Evolutionary conservation across 306 rosid species (phyloP), one percentile per base, ranked within the genome.

Genomic region (Sesbania bispinosa): DNA sequence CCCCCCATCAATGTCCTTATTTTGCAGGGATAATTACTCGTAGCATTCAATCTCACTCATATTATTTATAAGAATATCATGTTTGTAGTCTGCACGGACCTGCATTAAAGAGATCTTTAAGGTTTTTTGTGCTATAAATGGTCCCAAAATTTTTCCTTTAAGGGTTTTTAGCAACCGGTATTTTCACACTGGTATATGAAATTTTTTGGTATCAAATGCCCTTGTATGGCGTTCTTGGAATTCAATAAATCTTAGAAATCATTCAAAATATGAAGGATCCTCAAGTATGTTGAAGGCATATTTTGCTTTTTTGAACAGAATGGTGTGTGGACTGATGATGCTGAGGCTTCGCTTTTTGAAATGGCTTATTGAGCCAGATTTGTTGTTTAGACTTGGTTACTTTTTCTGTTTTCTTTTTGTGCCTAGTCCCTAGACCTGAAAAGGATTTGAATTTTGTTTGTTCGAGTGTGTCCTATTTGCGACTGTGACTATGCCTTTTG

Each of bases 341-440:
- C 60, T 26, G 58, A 16, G 27, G 21, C 61, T 67, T 47, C 26
- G 23, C 16, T 35, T 8, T 50, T 35, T 35, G 76, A 55, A 55
- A 55, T 41, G 45, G 45, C 19, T 70, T 24, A 70, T 54, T 39
- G 66, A 70, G 32, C 32, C 63, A 15, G 43, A 71, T 30, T 39
- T 69, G 67, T 29, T 8, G 33, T 32, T 26, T 27, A 55, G 26
- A 61, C 38, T 48, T 14, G 0, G 36, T 58, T 32, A n/a, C 14
- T 33, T 62, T 51, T 27, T 16, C 16, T 48, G 2, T 7, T 33
- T 16, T 67, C 67, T 21, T 58, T 59, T 15, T 42, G 29, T 15
- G 18, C 30, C 35, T 69, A 8, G 42, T 62, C 53, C 67, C 68
- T 65, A 46, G 39, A 38, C 51, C 16, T 29, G 71, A 60, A 23